phyloP scores from a whole-genome alignment of 2,329 filamentous ascomycete species.

The Colletotrichum orbiculare region DNA sequence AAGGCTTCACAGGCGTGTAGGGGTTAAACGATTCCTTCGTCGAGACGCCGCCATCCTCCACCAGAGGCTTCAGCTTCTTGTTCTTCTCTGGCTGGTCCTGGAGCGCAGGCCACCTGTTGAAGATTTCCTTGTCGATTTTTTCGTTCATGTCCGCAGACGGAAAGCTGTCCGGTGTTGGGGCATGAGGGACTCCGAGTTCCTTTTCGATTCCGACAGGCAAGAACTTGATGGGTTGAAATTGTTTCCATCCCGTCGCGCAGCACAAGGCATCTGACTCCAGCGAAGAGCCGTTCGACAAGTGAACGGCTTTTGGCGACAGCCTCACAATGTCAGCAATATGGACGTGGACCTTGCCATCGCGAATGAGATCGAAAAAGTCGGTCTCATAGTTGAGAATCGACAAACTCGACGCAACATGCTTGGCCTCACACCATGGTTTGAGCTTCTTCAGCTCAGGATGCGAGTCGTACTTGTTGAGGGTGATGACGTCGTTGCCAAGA shows the following conservation, averaged over 20 bases:
- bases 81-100: slow-evolving; percentile 28
- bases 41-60: slow-evolving; percentile 28
- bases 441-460: slow-evolving; percentile 65
- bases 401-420: slow-evolving; percentile 65
- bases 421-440: slow-evolving; percentile 61
- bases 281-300: slow-evolving; percentile 60
- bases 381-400: slow-evolving; percentile 71
- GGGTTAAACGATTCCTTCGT: slow-evolving; percentile 33
- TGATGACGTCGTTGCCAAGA: slow-evolving; percentile 65
- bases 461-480: slow-evolving; percentile 63
- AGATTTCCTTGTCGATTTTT: slow-evolving; percentile 30
- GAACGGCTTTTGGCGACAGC: slow-evolving; percentile 57
- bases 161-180: slow-evolving; percentile 29
- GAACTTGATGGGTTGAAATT: slow-evolving; percentile 63
- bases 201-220: slow-evolving; percentile 57
- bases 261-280: slow-evolving; percentile 63
- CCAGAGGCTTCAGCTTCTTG: slow-evolving; percentile 30
- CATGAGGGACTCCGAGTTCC: slow-evolving; percentile 62
- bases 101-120: slow-evolving; percentile 28
- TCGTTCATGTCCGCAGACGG: slow-evolving; percentile 23
- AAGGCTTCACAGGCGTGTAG: slow-evolving; percentile 36
- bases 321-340: slow-evolving; percentile 63
- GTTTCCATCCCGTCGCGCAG: slow-evolving; percentile 70
- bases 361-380: slow-evolving; percentile 67
- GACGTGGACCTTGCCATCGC: slow-evolving; percentile 61